Evolutionary conservation across 1,139 yeast genomes (phyloP), one percentile per base, ranked within the genome.

Genomic region (Kodamaea alishanica): DNA sequence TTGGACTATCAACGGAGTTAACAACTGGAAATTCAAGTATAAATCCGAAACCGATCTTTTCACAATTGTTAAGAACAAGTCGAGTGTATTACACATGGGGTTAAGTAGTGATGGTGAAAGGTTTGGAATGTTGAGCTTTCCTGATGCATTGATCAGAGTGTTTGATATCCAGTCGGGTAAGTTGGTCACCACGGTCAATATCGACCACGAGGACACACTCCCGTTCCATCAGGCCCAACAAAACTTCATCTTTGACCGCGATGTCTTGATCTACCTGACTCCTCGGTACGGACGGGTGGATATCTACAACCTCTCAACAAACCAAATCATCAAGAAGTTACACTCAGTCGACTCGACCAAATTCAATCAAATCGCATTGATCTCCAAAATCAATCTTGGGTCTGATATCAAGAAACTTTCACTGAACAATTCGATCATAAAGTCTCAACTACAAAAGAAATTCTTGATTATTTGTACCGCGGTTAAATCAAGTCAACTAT

Each of bases 31-130:
- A 15, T 72, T 70, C 51, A 56, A 60, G 30, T 51, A 57, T 48
- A 74, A 73, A 45, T 60, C 73, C 15, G 57, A 62, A 33, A 74
- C 79, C 0, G 69, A 70, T 43, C 51, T 74, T 30, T 67, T 67
- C 44, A 67, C 63, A 20, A 54, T 71, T 37, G 60, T 67, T 15
- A 68, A 65, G 41, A 33, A 46, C 28, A 65, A 66, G 46, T 47
- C 61, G 1, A 35, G 45, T 2, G 57, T 63, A 0, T 36, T 52
- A 4, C 38, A 49, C 2, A 32, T 66, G 11, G 38, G 45, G 6
- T 41, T 64, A 10, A 51, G 62, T 8, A 57, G 56, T 3, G 56
- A 60, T 36, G 58, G 54, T 6, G 51, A 47, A 23, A 54, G 54
- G 22, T 62, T 63, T 32, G 58, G 58, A 2, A 40, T 27, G 7